phyloP scores from a whole-genome alignment of 2,329 filamentous ascomycete species.

The Calycina marina region DNA sequence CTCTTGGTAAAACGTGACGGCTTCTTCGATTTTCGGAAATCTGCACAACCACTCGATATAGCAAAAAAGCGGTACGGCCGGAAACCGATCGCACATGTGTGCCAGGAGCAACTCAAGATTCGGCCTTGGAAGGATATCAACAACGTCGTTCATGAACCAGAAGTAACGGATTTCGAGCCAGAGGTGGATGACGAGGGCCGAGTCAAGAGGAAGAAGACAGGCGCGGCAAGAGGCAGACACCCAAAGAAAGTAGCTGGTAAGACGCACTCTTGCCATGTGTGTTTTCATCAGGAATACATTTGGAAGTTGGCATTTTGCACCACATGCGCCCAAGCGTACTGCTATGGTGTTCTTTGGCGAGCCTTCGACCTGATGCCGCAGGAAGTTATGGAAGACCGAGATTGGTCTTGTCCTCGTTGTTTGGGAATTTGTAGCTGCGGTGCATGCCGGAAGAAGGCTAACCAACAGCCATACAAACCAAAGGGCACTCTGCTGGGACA shows the following conservation, averaged over 20 bases:
- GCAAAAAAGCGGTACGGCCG: conserved; percentile 52
- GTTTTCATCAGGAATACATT: conserved; percentile 60
- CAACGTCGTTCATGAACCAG: conserved; percentile 19
- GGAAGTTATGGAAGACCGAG: conserved; percentile 60
- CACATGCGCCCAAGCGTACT: conserved; percentile 64
- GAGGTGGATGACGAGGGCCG: conserved; percentile 51
- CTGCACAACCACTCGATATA: conserved; percentile 55
- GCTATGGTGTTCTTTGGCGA: conserved; percentile 83
- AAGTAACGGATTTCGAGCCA: conserved; percentile 34
- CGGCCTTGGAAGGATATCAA: conserved; percentile 75
- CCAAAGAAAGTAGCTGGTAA: conserved; percentile 32
- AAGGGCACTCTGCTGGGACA: conserved; percentile 81
- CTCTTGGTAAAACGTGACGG: conserved; percentile 63
- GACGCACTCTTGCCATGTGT: conserved; percentile 63
- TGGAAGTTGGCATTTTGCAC: conserved; percentile 80
- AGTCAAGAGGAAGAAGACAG: conserved; percentile 38
- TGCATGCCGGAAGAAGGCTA: conserved; percentile 49
- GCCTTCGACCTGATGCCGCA: conserved; percentile 86
- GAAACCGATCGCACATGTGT: conserved; percentile 82
- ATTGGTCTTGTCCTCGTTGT: conserved; percentile 86
- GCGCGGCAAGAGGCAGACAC: conserved; percentile 14
- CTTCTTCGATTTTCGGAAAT: conserved; percentile 47
- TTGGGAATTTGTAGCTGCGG: conserved; percentile 76
- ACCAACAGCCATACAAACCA: conserved; percentile 68
- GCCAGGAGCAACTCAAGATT: conserved; percentile 69